Conservation (phyloP, 1,139 yeast genomes). For the Protomyces inundatus region DNA sequence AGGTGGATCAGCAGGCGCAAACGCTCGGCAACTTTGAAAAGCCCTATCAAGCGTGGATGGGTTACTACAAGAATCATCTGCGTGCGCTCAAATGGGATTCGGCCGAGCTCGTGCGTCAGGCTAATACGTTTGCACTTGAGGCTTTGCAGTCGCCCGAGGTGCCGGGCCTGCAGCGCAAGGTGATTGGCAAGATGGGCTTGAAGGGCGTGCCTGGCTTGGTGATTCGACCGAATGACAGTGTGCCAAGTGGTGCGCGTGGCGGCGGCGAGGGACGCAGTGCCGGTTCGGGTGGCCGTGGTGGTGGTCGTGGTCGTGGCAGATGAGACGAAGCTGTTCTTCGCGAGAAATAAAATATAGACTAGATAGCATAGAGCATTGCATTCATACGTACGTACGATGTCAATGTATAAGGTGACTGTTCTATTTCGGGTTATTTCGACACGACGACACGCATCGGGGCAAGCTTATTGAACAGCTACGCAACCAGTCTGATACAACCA, state of each 20-base stretch:
- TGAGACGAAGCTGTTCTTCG: background rate
- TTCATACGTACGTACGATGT: background rate
- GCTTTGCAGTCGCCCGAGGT: slow-evolving; percentile 21
- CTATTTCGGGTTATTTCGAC: no score
- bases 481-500: no score
- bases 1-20: slow-evolving; percentile 6
- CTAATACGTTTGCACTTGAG: slow-evolving; percentile 9
- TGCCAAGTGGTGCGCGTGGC: slow-evolving; percentile 1
- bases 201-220: slow-evolving; percentile 24
- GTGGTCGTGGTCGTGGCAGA: slow-evolving; percentile 7
- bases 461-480: no score
- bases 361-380: background rate
- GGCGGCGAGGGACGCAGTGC: slow-evolving; percentile 5
- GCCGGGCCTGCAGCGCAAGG: slow-evolving; percentile 14
- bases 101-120: slow-evolving; percentile 12
- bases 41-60: slow-evolving; percentile 26
- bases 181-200: slow-evolving; percentile 26
- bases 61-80: slow-evolving; percentile 21
- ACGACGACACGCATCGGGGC: no score
- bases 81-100: slow-evolving; percentile 13
- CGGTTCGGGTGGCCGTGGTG: slow-evolving; percentile 4
- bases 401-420: background rate
- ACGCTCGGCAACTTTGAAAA: slow-evolving; percentile 11
- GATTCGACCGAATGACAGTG: slow-evolving; percentile 9
- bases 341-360: background rate